Evolutionary conservation across 2,329 filamentous ascomycete species (phyloP), one percentile per base, ranked within the genome.

Genomic region (Penicillium freii): DNA sequence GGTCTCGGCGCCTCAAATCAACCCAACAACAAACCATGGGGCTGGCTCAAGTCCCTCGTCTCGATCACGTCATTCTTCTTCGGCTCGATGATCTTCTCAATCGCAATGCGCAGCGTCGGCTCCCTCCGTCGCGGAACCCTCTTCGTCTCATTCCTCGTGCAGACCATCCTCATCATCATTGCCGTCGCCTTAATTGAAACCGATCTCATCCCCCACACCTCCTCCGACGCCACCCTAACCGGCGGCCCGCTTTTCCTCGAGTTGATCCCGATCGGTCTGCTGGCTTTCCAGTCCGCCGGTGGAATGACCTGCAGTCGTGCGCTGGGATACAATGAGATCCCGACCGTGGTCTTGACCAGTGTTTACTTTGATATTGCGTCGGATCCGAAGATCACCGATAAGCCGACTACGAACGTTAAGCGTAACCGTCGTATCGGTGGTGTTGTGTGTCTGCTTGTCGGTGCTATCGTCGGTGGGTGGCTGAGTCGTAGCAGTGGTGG

Each of bases 271-370:
- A 72, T 80, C 38, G 72, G 70, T 4, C 62, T 79, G 1, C 61
- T 80, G 36, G 75, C 77, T 4, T 79, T 79, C 66, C 76, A 79
- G 60, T 77, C 75, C 5, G 75, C 76, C 0, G 77, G 77, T 0
- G 75, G 74, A 13, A 77, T 79, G 59, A 71, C 75, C 3, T 73
- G 75, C 19, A 78, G 73, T 54, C 73, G 77, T 2, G 66, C 73
- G 5, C 68, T 80, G 25, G 69, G 71, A 0, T 75, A 75, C 60
- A 75, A 75, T 47, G 77, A 79, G 63, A 73, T 80, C 40, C 77
- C 77, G 15, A 78, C 76, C 9, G 76, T 78, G 17, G 77, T 79
- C 6, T 62, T 80, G 61, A 80, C 77, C 11, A 78, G 76, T 43
- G 68, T 78, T 15, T 79, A 78, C 58, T 78, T 77, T 61, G 77